These are phyloP conservation scores for Epithele typhae DNA, from an alignment of 768 basidiomycete species.

Conservation along the genomic window DNA sequence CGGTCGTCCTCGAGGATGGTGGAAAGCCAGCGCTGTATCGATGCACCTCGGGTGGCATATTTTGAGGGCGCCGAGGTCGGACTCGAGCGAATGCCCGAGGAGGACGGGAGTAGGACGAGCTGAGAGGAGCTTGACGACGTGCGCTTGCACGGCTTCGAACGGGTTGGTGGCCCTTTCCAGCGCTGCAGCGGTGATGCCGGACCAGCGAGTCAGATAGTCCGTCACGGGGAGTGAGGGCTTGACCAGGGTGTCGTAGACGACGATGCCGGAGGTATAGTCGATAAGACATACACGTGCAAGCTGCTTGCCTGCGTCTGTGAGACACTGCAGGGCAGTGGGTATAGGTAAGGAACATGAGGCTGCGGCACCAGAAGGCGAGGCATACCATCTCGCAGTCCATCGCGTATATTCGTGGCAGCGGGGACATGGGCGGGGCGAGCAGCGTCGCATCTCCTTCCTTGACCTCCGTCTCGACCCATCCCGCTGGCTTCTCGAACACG, in stretches of 20 bases:
- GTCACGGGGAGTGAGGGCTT: constrained; percentile 79
- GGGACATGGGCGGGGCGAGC: constrained; percentile 39
- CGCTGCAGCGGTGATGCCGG: constrained; percentile 81
- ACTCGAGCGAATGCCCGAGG: constrained; percentile 93
- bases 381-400: constrained; percentile 97
- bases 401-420: constrained; percentile 57
- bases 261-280: constrained; percentile 65
- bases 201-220: constrained; percentile 96
- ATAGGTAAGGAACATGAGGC: too few species aligned
- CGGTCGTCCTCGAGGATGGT: constrained; percentile 91
- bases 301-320: constrained; percentile 87
- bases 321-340: constrained; percentile 59
- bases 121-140: constrained; percentile 61
- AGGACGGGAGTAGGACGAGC: constrained; percentile 66
- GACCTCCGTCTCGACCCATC: constrained; percentile 72
- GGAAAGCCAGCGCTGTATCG: constrained; percentile 86
- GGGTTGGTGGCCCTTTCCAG: constrained; percentile 72
- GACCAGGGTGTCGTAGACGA: constrained; percentile 86
- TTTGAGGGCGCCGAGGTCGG: constrained; percentile 85
- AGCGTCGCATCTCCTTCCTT: background rate
- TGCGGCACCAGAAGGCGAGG: too few species aligned
- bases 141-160: constrained; percentile 70
- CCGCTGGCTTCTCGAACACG: constrained; percentile 55
- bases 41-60: constrained; percentile 84
- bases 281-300: constrained; percentile 83